Evolutionary conservation across 1,284 basidiomycete genomes (phyloP), one percentile per base, ranked within the genome.

Genomic region (Mycosarcoma maydis): DNA sequence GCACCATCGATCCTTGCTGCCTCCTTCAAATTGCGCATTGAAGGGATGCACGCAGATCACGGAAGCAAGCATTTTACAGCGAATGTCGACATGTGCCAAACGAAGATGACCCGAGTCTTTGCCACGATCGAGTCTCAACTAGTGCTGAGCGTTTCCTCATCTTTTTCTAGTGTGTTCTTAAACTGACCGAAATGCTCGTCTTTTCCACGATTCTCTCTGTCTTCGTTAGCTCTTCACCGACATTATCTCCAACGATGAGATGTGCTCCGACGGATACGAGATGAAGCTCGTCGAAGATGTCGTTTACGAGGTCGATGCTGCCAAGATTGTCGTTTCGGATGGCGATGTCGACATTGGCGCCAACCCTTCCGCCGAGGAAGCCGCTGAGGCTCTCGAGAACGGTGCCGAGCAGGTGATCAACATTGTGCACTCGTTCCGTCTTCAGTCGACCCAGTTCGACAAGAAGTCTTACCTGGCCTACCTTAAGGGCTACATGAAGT

Each of bases 281-380:
- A 94, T 92, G 80, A 94, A 93, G 85, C 57, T 83, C 55, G 82
- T 96, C 76, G 92, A 94, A 73, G 89, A 89, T 81, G 87, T 94
- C 76, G 92, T 90, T 68, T 94, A 86, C 83, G 95, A 98, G 85
- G 92, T 97, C 50, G 88, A 98, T 83, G 94, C 92, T 82, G 66
- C 85, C 61, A 83, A 87, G 84, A 88, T 96, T 79, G 85, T 85
- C 54, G 81, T 96, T 76, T 92, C 92, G 83, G 85, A 87, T 19
- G 93, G 92, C 54, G 90, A 94, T 75, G 85, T 98, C 71, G 89
- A 99, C 83, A 98, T 97, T 80, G 95, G 95, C 89, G 81, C 57
- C 50, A 82, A 81, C 76, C 80, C 80, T 22, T 83, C 95, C 50
- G 86, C 90, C 33, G 96, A 98, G 85, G 96, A 97, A 61, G 84